phyloP scores from a whole-genome alignment of 148 eudicot species.

The Polygonum maritimum region DNA sequence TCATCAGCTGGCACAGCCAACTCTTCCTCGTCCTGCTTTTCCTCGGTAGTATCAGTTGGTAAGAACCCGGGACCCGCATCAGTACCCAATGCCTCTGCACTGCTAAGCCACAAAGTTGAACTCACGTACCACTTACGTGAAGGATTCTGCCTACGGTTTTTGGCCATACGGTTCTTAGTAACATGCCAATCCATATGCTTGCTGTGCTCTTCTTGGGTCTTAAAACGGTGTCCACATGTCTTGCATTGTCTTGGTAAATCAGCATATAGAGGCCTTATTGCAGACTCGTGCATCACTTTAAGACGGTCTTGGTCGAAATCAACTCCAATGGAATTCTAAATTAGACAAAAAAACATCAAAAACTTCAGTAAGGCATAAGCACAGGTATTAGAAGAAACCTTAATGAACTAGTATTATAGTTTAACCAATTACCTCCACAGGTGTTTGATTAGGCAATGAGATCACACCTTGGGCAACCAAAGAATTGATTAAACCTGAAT shows the following conservation, averaged over 20 bases:
- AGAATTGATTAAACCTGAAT: constrained; percentile 60
- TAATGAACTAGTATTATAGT: background rate
- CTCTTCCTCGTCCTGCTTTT: constrained; percentile 70
- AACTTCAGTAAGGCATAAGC: background rate
- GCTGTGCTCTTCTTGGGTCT: constrained; percentile 84
- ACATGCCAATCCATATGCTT: constrained; percentile 99
- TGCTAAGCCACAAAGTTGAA: constrained; percentile 79
- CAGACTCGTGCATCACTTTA: constrained; percentile 72
- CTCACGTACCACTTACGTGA: constrained; percentile 96
- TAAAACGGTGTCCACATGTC: constrained; percentile 87
- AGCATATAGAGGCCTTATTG: constrained; percentile 58
- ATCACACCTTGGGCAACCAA: constrained; percentile 78
- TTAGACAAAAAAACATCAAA: background rate
- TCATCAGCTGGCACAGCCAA: constrained; percentile 90
- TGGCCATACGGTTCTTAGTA: constrained; percentile 65
- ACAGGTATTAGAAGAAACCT: background rate
- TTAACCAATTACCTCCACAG: constrained; percentile 39
- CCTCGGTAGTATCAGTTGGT: constrained; percentile 54
- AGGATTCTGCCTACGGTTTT: constrained; percentile 77
- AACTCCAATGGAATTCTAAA: constrained; percentile 72
- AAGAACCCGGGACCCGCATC: constrained; percentile 76
- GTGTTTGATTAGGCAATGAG: constrained; percentile 47
- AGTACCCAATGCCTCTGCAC: constrained; percentile 76
- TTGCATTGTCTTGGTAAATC: constrained; percentile 92
- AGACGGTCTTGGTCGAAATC: constrained; percentile 76